Percentiles rank a stretch among this genome's conserved stretches.
These are phyloP conservation scores for Rutstroemia sp. DNA, from an alignment of 2,329 filamentous ascomycete species.

Conservation along the genomic window DNA sequence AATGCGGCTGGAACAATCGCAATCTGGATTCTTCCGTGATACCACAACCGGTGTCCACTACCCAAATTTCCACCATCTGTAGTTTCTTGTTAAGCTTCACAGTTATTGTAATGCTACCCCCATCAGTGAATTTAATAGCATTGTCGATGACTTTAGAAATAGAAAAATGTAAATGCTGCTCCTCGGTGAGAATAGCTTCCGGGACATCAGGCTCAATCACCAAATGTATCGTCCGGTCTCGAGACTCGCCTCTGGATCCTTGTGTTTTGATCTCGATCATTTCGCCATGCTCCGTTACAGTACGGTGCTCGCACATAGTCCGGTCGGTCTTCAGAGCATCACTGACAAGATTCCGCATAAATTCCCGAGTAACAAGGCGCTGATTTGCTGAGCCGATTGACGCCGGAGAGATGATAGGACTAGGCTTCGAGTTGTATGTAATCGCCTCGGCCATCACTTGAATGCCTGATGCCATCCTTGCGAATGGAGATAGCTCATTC, in stretches of 20 bases:
- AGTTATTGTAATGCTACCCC: constrained; percentile 53
- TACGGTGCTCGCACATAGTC: constrained; percentile 21
- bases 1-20: constrained; percentile 62
- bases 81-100: constrained; percentile 44
- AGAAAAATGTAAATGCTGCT: constrained; percentile 42
- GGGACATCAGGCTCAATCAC: constrained; percentile 37
- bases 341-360: constrained; percentile 23
- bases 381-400: constrained; percentile 18
- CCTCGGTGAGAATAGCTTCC: constrained; percentile 39
- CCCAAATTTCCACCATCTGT: constrained; percentile 51
- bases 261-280: constrained; percentile 22
- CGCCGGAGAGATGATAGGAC: constrained; percentile 8
- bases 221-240: constrained; percentile 33
- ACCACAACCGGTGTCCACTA: constrained; percentile 60
- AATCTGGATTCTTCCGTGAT: constrained; percentile 60
- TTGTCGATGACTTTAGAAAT: constrained; percentile 45
- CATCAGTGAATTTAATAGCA: constrained; percentile 64
- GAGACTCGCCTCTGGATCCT: constrained; percentile 23
- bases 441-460: neutral
- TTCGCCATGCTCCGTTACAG: constrained; percentile 23
- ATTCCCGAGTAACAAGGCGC: constrained; percentile 23
- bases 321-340: constrained; percentile 23
- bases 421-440: neutral
- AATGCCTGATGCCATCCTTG: neutral
- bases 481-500: neutral